Percentiles rank a stretch among this genome's conserved stretches.
Evolutionary conservation across 345 rosid species (phyloP).

Genomic region (Erodium maritimum): DNA sequence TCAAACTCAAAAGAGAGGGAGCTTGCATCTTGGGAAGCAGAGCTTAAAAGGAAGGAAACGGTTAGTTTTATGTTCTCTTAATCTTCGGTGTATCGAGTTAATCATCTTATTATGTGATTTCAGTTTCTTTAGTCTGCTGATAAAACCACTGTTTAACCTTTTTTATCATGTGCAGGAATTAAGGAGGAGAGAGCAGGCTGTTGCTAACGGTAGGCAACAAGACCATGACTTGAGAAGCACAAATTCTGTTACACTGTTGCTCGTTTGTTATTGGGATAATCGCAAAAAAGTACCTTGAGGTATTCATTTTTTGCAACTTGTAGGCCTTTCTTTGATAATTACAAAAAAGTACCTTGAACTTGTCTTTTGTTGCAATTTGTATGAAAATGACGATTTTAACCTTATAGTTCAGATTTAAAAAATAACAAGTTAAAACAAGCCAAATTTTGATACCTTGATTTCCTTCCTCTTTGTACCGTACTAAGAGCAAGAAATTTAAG

Average conservation of each 20-base stretch:
- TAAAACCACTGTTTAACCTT: slow-evolving; percentile 10
- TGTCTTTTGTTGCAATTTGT: too few species aligned
- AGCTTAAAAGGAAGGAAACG: slow-evolving; percentile 77
- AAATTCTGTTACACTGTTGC: not conserved
- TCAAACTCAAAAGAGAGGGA: slow-evolving; percentile 62
- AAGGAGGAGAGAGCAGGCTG: slow-evolving; percentile 67
- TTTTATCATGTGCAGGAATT: slow-evolving; percentile 49
- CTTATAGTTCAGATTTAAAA: too few species aligned
- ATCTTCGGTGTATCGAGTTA: not conserved
- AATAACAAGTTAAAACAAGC: too few species aligned
- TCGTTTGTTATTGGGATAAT: too few species aligned
- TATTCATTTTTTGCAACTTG: too few species aligned
- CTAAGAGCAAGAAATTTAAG: too few species aligned
- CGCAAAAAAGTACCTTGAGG: too few species aligned
- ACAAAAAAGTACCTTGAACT: too few species aligned
- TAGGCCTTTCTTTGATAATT: too few species aligned
- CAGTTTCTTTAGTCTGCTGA: not conserved
- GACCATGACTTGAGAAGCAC: not conserved
- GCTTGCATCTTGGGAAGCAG: slow-evolving; percentile 85
- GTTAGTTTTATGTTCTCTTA: slow-evolving; percentile 16
- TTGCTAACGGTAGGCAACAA: slow-evolving; percentile 34
- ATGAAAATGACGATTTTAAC: too few species aligned
- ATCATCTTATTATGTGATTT: not conserved
- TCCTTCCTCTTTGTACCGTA: too few species aligned
- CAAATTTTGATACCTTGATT: too few species aligned